Base-by-base conservation (phyloP, 140 eudicot species). In the Oenanthe javanica region DNA sequence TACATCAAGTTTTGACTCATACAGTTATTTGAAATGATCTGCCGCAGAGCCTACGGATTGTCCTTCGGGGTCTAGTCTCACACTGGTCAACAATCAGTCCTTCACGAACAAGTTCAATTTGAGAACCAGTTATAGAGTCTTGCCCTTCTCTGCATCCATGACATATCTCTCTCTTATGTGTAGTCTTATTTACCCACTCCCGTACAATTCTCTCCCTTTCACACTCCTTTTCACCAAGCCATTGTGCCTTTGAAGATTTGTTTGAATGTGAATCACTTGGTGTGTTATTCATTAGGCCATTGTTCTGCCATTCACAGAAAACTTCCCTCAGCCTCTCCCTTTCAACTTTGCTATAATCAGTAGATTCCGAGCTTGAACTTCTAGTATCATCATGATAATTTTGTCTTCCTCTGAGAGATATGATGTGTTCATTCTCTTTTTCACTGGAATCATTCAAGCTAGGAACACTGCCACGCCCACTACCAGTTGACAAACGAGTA, bases 261-360 rank as follows among this genome's bases (percentile, higher is more conserved):
- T 81, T 84, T n/a, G 49, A 16, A 72, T 59, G 85, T 25, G 86
- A 63, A 78, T 43, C 88, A 83, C 75, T 59, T 27, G 86, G 52
- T 42, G 84, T 43, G 57, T 71, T 80, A 63, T 79, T 79, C 43
- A 78, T 81, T 45, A 72, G 59, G 48, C 89, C 89, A 79, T 81
- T 89, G 74, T 82, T 90, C 86, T 83, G 89, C 98, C 98, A 94
- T 76, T 92, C 98, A 21, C 83, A 90, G 36, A 94, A 90, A 45
- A 94, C 88, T 79, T 87, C 87, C 78, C 93, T 90, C 71, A 94
- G 94, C 48, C 98, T 87, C 77, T 88, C 92, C 72, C 96, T 84
- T 78, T 94, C 96, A 54, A 81, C 84, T 46, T 80, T 85, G 59
- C 96, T 88, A 51, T 90, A 81, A 71, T 92, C 93, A 77, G 71